These are phyloP conservation scores for Diversispora eburnea DNA, from an alignment of 192 early-diverging fungal species.

Conservation along the genomic window DNA sequence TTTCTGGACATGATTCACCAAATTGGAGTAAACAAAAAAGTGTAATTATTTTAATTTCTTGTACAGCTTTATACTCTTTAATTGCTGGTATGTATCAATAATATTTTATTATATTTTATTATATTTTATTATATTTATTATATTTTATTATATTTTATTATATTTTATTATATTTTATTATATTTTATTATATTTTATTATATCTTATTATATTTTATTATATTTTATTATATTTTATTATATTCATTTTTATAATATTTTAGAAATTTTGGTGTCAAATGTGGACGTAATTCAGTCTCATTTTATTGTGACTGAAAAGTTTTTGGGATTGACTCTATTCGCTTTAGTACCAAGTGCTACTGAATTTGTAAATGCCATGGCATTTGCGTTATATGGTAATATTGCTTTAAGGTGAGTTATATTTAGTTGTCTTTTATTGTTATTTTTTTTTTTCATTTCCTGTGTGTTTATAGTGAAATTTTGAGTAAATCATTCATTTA, in stretches of 20 bases:
- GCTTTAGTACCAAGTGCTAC: slow-evolving; percentile 94
- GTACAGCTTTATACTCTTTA: slow-evolving; percentile 80
- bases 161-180: too few relatives aligned
- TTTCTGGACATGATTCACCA: slow-evolving; percentile 83
- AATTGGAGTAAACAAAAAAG: slow-evolving; percentile 86
- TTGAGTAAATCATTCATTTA: neutral
- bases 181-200: too few relatives aligned
- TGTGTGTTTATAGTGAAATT: too few relatives aligned
- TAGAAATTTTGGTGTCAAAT: slow-evolving; percentile 83
- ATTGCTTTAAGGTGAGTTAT: slow-evolving; percentile 54
- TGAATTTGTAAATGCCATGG: slow-evolving; percentile 92
- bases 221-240: too few relatives aligned
- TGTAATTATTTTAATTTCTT: slow-evolving; percentile 70
- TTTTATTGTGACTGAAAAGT: slow-evolving; percentile 74
- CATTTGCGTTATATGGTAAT: slow-evolving; percentile 89
- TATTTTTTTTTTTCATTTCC: too few relatives aligned
- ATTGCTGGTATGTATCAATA: slow-evolving; percentile 59
- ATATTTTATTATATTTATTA: neutral
- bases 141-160: too few relatives aligned
- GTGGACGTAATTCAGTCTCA: slow-evolving; percentile 77
- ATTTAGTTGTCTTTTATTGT: too few relatives aligned
- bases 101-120: neutral
- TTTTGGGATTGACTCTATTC: slow-evolving; percentile 90
- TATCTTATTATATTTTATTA: too few relatives aligned
- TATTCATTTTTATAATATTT: neutral